Conservation (phyloP, 495 filamentous ascomycete genomes). For the Rostrohypoxylon terebratum region DNA sequence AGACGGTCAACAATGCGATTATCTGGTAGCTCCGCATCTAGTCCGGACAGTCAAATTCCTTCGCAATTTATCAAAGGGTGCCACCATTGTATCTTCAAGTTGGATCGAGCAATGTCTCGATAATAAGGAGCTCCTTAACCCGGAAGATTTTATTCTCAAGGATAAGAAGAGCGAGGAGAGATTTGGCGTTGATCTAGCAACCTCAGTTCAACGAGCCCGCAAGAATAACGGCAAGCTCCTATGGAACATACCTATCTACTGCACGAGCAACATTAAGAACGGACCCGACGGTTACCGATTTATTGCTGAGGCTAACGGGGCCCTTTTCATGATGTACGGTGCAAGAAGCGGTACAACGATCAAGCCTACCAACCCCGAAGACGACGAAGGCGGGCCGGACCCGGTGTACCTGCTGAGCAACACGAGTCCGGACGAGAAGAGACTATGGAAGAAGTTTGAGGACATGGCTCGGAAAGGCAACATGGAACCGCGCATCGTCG, state of each 20-base stretch:
- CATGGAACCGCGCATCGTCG: constrained; percentile 80
- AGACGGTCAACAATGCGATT: constrained; percentile 78
- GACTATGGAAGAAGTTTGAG: constrained; percentile 82
- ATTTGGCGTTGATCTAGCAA: constrained; percentile 73
- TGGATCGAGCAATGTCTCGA: constrained; percentile 83
- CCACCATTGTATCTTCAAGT: constrained; percentile 76
- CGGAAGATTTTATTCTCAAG: constrained; percentile 71
- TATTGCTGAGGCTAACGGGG: constrained; percentile 91
- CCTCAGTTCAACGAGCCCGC: constrained; percentile 74
- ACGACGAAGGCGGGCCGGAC: constrained; percentile 70
- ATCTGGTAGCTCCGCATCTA: constrained; percentile 87
- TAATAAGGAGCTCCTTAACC: constrained; percentile 63
- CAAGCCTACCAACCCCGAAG: constrained; percentile 65
- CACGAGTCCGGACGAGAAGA: constrained; percentile 70
- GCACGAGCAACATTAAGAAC: constrained; percentile 78
- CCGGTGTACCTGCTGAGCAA: constrained; percentile 84
- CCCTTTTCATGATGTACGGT: constrained; percentile 80
- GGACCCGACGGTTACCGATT: constrained; percentile 84
- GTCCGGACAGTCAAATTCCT: constrained; percentile 95
- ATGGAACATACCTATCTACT: constrained; percentile 78
- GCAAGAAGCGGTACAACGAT: constrained; percentile 72
- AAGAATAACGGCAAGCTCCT: constrained; percentile 81
- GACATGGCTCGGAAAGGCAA: constrained; percentile 77
- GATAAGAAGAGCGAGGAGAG: constrained; percentile 78
- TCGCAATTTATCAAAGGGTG: constrained; percentile 80